Evolutionary conservation across 371 early-diverging fungal species (phyloP), one percentile per base, ranked within the genome.

Genomic region (Mortierella sp.): DNA sequence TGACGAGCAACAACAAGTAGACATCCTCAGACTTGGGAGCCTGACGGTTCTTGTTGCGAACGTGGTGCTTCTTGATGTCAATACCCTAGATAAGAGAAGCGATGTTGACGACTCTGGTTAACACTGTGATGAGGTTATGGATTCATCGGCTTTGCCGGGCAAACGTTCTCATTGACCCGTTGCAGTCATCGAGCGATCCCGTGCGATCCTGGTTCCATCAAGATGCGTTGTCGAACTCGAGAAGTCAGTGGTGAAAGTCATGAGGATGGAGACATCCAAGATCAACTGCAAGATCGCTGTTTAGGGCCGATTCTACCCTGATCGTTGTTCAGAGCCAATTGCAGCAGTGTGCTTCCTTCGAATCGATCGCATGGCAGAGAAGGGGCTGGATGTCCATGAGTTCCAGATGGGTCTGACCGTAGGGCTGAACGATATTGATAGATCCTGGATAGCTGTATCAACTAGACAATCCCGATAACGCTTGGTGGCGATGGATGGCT

Each of bases 21-120:
- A 95, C 94, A 85, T 97, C 91, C 82, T 94, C 86, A 70, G 93
- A 94, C 82, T 89, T 88, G 82, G 98, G 96, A 67, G 90, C 95
- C 79, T 85, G 79, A 80, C 98, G 89, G 85, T 87, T 85, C 71
- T 86, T 85, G 87, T 93, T 95, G 92, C 92, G 95, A 76, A 89
- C 92, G 93, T 97, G 97, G 85, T 96, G 94, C 83, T 94, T 93
- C 86, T 90, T 90, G 74, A 95, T 87, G 88, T 97, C 97, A 86
- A 96, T 94, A 94, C 96, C 98, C 98, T 94, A 83, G 16, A 31
- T 1, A 51, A 43, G 12, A 19, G 14, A 53, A 39, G 16, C 19
- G 34, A 10, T 27, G 27, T 54, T 14, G 54, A 25, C 19, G 17
- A 29, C 40, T 44, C 44, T 50, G 52, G 41, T 63, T 55, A 55